phyloP scores from a whole-genome alignment of 495 filamentous ascomycete genomes.

The Thozetella sp. region DNA sequence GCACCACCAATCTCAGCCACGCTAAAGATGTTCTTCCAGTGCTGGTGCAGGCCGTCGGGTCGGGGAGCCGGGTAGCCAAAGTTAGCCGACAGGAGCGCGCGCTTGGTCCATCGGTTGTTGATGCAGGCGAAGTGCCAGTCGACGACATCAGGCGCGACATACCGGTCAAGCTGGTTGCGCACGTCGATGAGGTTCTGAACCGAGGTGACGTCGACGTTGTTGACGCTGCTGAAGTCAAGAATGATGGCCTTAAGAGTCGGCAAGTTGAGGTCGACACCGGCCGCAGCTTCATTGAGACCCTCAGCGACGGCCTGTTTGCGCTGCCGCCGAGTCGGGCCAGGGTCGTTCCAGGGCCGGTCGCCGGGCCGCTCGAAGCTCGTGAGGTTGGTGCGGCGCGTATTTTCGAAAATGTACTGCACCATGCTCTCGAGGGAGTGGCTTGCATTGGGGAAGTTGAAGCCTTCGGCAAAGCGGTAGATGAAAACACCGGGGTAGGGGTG shows the following conservation, averaged over 20 bases:
- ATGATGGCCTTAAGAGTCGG: conserved; percentile 91
- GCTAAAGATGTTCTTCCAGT: conserved; percentile 96
- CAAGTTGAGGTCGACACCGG: conserved; percentile 47
- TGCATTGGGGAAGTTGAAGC: conserved; percentile 95
- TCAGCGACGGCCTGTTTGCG: conserved; percentile 35
- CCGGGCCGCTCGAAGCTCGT: conserved; percentile 63
- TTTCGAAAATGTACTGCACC: conserved; percentile 68
- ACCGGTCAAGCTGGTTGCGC: conserved; percentile 93
- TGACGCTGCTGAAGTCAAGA: conserved; percentile 93
- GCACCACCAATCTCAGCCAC: conserved; percentile 85
- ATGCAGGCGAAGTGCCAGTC: conserved; percentile 97
- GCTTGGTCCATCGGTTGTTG: conserved; percentile 97
- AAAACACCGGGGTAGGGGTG: conserved; percentile 92
- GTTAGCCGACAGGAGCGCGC: conserved; percentile 86
- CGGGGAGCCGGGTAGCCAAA: conserved; percentile 81
- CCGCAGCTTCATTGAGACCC: conserved; percentile 26
- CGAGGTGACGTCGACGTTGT: conserved; percentile 94
- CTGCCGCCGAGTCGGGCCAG: conserved; percentile 62
- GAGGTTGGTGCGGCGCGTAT: conserved; percentile 78
- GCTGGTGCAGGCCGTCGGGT: conserved; percentile 51
- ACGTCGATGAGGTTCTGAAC: conserved; percentile 96
- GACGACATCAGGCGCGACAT: conserved; percentile 79
- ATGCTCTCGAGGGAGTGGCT: conserved; percentile 88
- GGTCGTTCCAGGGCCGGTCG: conserved; percentile 96
- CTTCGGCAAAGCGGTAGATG: conserved; percentile 96